A percentile compares a stretch with the other conserved stretches of the same genome.
phyloP scores from a whole-genome alignment of 345 rosid genomes.

The Clarkia xantiana region DNA sequence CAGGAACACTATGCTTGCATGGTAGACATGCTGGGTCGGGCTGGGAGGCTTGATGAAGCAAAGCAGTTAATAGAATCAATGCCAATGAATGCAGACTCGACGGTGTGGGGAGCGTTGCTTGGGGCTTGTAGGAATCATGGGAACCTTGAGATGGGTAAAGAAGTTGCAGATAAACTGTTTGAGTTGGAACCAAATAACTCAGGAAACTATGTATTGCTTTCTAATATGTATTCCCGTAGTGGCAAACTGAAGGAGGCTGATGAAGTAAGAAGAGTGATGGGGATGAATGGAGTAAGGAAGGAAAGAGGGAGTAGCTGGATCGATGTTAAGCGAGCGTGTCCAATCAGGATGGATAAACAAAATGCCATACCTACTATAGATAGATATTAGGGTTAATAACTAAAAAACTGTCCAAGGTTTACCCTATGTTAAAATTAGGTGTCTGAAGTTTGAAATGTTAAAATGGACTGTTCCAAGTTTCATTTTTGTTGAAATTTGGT shows the following conservation, averaged over 20 bases:
- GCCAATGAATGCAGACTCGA: slow-evolving; percentile 21
- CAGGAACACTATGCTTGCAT: slow-evolving; percentile 33
- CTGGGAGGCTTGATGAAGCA: slow-evolving; percentile 26
- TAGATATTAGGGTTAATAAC: too few species aligned
- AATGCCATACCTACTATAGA: too few species aligned
- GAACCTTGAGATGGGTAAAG: slow-evolving; percentile 24
- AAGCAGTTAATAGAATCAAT: slow-evolving; percentile 19
- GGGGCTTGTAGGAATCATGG: slow-evolving; percentile 25
- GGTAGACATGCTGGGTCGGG: slow-evolving; percentile 36
- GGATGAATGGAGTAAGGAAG: slow-evolving; percentile 20
- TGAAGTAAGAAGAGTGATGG: slow-evolving; percentile 29
- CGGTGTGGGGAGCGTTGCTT: slow-evolving; percentile 30
- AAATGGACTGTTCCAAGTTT: too few species aligned
- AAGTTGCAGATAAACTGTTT: slow-evolving; percentile 24
- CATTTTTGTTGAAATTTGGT: too few species aligned
- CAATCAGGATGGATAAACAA: too few species aligned
- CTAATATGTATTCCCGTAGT: slow-evolving; percentile 18
- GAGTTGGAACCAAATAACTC: slow-evolving; percentile 27
- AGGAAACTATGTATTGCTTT: slow-evolving; percentile 22
- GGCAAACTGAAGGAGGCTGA: slow-evolving; percentile 27
- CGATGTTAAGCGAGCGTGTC: slow-evolving; percentile 13
- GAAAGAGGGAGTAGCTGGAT: slow-evolving; percentile 37
- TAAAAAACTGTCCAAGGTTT: too few species aligned
- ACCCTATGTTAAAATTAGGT: too few species aligned
- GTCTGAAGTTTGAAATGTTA: too few species aligned